Conservation (phyloP, 2,329 filamentous ascomycete genomes). For the Epichloe baconii region DNA sequence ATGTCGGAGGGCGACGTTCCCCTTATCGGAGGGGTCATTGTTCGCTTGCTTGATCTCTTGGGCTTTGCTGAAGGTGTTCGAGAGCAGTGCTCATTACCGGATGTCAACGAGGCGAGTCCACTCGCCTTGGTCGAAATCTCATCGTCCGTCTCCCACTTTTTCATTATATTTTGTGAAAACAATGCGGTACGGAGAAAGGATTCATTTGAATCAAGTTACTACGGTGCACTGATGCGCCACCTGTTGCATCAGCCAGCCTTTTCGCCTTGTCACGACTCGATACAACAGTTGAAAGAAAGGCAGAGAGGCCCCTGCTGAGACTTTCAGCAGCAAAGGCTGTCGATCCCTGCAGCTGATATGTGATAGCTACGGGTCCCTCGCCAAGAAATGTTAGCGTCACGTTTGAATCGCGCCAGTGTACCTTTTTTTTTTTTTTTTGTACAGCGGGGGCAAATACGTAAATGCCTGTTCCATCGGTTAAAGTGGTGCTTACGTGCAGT, state of each 20-base stretch:
- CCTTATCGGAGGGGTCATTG: slow-evolving; percentile 47
- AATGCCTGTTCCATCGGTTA: not conserved
- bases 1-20: slow-evolving; percentile 46
- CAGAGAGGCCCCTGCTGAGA: slow-evolving; percentile 4
- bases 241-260: not conserved
- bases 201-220: not conserved
- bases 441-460: too few species aligned
- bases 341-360: slow-evolving; percentile 10
- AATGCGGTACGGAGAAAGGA: not conserved
- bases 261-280: not conserved
- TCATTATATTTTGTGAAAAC: slow-evolving; percentile 26
- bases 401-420: not conserved
- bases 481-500: too few species aligned
- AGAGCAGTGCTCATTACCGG: slow-evolving; percentile 53
- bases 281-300: slow-evolving; percentile 3
- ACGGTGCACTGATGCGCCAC: not conserved
- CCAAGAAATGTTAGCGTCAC: not conserved
- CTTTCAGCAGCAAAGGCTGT: slow-evolving; percentile 1
- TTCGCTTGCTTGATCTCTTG: slow-evolving; percentile 46
- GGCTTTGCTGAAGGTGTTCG: slow-evolving; percentile 55
- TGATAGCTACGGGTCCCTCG: slow-evolving; percentile 4
- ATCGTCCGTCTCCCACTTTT: slow-evolving; percentile 49
- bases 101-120: slow-evolving; percentile 49
- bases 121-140: slow-evolving; percentile 39
- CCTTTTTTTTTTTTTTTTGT: not conserved